Conservation (phyloP, 768 basidiomycete species). For the Calocera viscosa region DNA sequence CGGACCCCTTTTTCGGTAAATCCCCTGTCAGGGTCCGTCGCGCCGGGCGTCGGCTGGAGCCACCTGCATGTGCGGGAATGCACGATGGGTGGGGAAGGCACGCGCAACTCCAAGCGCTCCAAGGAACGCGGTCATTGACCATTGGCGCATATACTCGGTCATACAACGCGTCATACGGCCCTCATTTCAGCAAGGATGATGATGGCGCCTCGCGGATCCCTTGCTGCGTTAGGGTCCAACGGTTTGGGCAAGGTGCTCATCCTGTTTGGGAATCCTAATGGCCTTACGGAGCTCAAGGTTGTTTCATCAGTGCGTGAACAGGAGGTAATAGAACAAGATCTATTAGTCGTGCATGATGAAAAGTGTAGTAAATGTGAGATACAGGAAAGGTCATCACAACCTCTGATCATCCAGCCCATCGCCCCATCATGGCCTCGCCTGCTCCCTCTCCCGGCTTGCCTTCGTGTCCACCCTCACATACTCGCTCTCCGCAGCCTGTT, state of each 20-base stretch:
- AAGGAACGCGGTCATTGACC: no score
- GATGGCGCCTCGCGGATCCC: neutral
- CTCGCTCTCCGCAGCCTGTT: slow-evolving; percentile 41
- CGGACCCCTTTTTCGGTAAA: neutral
- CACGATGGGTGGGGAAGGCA: no score
- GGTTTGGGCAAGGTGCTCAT: neutral
- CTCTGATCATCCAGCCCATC: neutral
- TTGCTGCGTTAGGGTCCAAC: neutral
- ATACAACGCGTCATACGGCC: neutral
- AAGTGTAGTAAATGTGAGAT: neutral
- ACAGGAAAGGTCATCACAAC: neutral
- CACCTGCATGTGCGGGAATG: neutral
- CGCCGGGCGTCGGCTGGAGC: neutral
- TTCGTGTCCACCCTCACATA: slow-evolving; percentile 69
- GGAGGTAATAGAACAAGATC: neutral
- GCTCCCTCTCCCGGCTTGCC: slow-evolving; percentile 19
- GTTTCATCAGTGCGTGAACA: neutral
- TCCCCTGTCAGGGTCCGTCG: no score
- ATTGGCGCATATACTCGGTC: neutral
- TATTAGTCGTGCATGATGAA: neutral
- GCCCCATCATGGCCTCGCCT: neutral
- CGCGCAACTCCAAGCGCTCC: no score
- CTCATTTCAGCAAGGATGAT: neutral
- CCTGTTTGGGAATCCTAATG: no score
- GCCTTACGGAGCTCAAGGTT: no score